Base-by-base conservation (phyloP, 2,329 filamentous ascomycete species). In the Fragosphaeria purpurea region DNA sequence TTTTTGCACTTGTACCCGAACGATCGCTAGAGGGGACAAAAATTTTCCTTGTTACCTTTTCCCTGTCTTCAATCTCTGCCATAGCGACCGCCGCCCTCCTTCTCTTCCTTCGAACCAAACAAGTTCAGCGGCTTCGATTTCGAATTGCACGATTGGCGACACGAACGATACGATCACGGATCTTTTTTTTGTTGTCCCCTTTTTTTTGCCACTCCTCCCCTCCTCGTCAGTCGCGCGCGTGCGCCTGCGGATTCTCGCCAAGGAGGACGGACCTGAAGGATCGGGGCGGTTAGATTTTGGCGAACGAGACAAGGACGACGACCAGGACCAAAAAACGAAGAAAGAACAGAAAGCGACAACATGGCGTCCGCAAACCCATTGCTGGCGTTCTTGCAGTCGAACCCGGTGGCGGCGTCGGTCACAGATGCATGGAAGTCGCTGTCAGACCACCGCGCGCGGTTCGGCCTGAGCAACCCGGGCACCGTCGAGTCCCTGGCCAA, bases 391-490 rank as follows among this genome's bases (percentile, higher is more conserved):
- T 66, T 95, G 58, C 75, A 79, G 61, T 77, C 83, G 62, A 95
- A 95, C 68, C 80, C 86, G 53, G 69, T 93, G 61, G 74, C 82
- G 50, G 74, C 75, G 58, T 75, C 80, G 58, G 65, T 95, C 60
- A 78, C 81, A 68, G 86, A 95, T 76, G 83, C 82, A 69, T 85
- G 93, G 71, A 79, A 76, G 62, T 80, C 83, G 49, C 94, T 97
- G 67, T 85, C 84, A 56, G 86, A 93, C 61, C 82, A 87, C 71
- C 85, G 93, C 75, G 86, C 83, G 61, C 85, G 86, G 70, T 79
- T 98, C 58, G 91, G 90, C 56, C 77, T 98, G 60, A 78, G 84
- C 59, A 97, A 97, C 71, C 93, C 93, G 41, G 93, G 93, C 62
- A 90, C 86, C 48, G 83, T 96, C 59, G 93, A 98, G 71, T 83